Evolutionary conservation across 805 yeast species (phyloP), one percentile per base, ranked within the genome.

Genomic region (Wickerhamiella parazyma): DNA sequence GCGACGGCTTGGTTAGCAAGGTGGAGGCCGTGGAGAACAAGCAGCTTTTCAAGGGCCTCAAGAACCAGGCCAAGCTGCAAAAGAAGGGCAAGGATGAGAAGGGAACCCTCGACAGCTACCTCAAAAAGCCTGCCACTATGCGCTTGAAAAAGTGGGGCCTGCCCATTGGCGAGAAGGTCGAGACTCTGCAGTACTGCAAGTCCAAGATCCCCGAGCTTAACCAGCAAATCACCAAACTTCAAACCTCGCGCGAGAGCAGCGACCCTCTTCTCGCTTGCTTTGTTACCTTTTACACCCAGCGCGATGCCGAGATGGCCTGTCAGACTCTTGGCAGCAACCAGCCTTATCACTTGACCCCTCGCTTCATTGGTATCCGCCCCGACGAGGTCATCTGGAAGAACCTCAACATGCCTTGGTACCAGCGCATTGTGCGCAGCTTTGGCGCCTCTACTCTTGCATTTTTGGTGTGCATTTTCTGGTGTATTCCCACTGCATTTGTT

Each of bases 401-500:
- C 58, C 63, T 83, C 53, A 68, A 78, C 21, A 62, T 78, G 54
- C 65, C 73, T 9, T 70, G 75, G 59, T 63, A 64, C 48, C 70
- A 69, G 55, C 75, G 94, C 61, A 58, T 69, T 36, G 49, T 71
- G 18, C 79, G 76, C 65, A 70, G 68, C 46, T 45, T 72, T 19
- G 64, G 71, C 43, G 89, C 94, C 1, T 67, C 82, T 12, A 55
- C 63, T 3, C 54, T 61, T 45, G 65, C 85, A 40, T 68, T 81
- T 55, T 75, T 81, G 20, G 66, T 79, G 62, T 76, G 89, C 48
- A 73, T 89, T 38, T 85, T 86, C 64, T 89, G 97, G 97, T 78
- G 94, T 35, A 77, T 89, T 54, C 98, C 98, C 8, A 96, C 89
- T 33, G 94, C 96, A n/a, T 86, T 85, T 55, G 95, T 89, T 41